Evolutionary conservation across 257 asterid species (phyloP).

Genomic region (Capsicum pubescens): DNA sequence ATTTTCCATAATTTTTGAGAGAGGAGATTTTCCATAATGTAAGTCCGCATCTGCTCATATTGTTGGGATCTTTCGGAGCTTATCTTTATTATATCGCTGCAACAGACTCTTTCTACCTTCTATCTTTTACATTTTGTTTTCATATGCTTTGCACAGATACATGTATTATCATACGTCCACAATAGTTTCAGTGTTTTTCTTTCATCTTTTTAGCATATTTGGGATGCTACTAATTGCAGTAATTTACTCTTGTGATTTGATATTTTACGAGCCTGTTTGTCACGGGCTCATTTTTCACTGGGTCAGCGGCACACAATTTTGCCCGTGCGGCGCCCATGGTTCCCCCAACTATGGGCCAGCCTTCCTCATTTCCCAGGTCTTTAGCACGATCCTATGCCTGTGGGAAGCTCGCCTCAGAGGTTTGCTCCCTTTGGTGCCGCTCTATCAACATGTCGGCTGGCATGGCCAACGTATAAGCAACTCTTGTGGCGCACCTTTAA

Average conservation of each 20-base stretch:
- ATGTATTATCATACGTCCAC: background rate
- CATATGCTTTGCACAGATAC: background rate
- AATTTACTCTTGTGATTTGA: background rate
- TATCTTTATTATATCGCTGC: background rate
- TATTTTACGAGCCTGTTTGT: background rate
- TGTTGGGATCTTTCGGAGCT: background rate
- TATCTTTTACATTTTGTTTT: background rate
- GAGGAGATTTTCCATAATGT: background rate
- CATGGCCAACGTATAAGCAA: no score
- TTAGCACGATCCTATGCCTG: no score
- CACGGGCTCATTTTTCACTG: no score
- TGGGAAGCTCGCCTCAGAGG: no score
- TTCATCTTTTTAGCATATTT: constrained; percentile 13
- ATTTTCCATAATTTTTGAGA: background rate
- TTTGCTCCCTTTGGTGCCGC: no score
- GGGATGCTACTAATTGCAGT: background rate
- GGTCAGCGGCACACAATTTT: no score
- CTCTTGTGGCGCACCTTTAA: no score
- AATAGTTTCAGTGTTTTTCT: background rate
- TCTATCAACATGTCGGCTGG: no score
- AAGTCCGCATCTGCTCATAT: background rate
- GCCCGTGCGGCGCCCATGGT: no score
- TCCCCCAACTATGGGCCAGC: no score
- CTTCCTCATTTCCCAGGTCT: no score
- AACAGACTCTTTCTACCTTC: background rate